A percentile compares a stretch with the other conserved stretches of the same genome.
phyloP scores from a whole-genome alignment of 1,139 yeast genomes.

The Scheffersomyces stambukii region DNA sequence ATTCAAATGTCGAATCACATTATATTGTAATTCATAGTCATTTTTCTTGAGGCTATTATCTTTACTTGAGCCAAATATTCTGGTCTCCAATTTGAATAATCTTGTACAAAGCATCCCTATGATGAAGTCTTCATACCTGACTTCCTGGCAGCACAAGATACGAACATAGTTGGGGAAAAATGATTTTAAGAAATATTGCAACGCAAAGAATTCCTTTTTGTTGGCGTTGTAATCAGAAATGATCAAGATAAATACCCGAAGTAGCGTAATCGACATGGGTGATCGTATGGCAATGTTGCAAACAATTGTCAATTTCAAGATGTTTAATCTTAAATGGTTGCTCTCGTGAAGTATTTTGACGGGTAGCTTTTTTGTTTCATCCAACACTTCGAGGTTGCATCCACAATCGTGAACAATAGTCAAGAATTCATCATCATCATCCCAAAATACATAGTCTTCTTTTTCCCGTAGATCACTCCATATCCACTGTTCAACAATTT shows the following conservation, averaged over 20 bases:
- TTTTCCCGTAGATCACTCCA: too few relatives aligned
- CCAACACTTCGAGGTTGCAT: too few relatives aligned
- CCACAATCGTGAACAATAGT: too few relatives aligned
- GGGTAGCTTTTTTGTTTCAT: conserved; percentile 3
- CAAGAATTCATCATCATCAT: too few relatives aligned
- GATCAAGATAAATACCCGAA: conserved; percentile 11
- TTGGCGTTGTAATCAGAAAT: conserved; percentile 17
- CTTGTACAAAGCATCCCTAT: too few relatives aligned
- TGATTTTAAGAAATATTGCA: conserved; percentile 9
- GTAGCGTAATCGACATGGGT: not conserved
- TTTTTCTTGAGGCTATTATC: conserved; percentile 2
- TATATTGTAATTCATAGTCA: conserved; percentile 11
- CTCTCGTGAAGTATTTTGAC: conserved; percentile 12
- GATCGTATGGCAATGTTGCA: conserved; percentile 5
- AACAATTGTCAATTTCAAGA: conserved; percentile 11
- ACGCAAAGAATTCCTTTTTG: conserved; percentile 7
- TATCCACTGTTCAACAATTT: conserved; percentile 1
- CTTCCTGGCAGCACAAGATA: too few relatives aligned
- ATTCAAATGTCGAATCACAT: conserved; percentile 8
- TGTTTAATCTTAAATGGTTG: conserved; percentile 7
- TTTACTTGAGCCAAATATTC: too few relatives aligned
- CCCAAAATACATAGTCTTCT: too few relatives aligned
- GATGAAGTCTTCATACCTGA: too few relatives aligned
- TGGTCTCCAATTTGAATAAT: too few relatives aligned
- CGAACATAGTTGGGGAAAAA: too few relatives aligned